Base-by-base conservation (phyloP, 805 yeast genomes). In the Monosporozyma yasuniensis region DNA sequence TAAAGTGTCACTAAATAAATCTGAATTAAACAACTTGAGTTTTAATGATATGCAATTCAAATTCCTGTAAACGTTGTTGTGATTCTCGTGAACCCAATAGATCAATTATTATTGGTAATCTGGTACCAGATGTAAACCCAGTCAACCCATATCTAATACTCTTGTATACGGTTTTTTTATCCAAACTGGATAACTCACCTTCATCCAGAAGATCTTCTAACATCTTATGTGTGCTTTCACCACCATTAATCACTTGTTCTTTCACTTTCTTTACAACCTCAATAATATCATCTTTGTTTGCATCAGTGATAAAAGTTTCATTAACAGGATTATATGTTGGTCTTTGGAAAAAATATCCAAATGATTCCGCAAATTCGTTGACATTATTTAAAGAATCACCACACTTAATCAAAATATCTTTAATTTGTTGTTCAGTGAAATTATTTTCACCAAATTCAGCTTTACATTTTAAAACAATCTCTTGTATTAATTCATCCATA, bases 61-160 rank as follows among this genome's bases (percentile, higher is more conserved):
- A 32, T 8, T 21, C 22, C 23, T 27, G 14, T 55, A 53, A 3
- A 70, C 70, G 3, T 47, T 46, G 1, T 70, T 52, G 44, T 2
- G 66, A 51, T 46, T 67, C 69, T 23, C 72, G 72, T 1, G 56
- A 43, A 0, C 89, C 91, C 16, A 88, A 57, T 8, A 84, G 60
- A 0, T 73, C 72, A 18, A 83, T 61, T 30, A 87, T 67, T 4
- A 72, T 68, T 0, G 84, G 84, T 4, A 89, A 69, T 16, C 80
- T 79, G 27, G 83, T 69, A 0, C 96, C 96, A 0, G 95, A 74
- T 4, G 72, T 71, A 7, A 81, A 78, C 0, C 87, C 95, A 12
- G 87, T 74, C 22, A 88, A 61, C 0, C 90, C 90, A 55, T 72
- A 81, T 50, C 96, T 71, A 12, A 86, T 58, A 0, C 80, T 58